Conservation (phyloP, 1,284 basidiomycete genomes). For the Tetrapyrgos nigripes region DNA sequence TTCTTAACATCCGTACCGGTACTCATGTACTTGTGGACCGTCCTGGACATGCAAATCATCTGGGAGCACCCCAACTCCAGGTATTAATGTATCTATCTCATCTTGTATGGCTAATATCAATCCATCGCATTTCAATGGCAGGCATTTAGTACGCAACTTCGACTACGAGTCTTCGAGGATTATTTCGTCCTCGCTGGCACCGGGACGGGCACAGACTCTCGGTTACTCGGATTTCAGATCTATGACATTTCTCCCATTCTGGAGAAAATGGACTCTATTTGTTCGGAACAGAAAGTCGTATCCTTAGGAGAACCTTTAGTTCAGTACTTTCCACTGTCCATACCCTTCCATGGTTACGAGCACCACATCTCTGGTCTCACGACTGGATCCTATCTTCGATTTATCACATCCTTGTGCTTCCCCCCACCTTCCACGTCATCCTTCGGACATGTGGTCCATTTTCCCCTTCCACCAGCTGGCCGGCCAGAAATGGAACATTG, state of each 20-base stretch:
- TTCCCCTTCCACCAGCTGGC: conserved; percentile 4
- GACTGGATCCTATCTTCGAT: background rate
- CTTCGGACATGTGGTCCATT: conserved; percentile 1
- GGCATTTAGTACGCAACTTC: background rate
- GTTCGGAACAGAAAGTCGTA: no score
- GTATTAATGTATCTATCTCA: background rate
- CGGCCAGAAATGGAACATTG: background rate
- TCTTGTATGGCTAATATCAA: background rate
- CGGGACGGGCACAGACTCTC: no score
- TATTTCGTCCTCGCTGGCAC: background rate
- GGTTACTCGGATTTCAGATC: background rate
- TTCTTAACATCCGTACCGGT: conserved; percentile 39
- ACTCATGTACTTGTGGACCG: conserved; percentile 33
- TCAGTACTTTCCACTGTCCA: background rate
- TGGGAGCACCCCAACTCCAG: conserved; percentile 25
- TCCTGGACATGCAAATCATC: conserved; percentile 29
- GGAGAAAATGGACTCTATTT: background rate
- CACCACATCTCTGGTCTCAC: background rate
- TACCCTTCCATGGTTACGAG: background rate
- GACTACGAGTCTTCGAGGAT: conserved; percentile 4
- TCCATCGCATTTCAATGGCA: background rate
- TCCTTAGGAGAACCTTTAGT: background rate
- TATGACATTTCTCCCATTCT: background rate
- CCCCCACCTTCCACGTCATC: background rate
- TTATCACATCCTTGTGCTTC: conserved; percentile 4